A percentile compares a stretch with the other conserved stretches of the same genome.
phyloP scores from a whole-genome alignment of 495 filamentous ascomycete species.

The Penicillium roqueforti region DNA sequence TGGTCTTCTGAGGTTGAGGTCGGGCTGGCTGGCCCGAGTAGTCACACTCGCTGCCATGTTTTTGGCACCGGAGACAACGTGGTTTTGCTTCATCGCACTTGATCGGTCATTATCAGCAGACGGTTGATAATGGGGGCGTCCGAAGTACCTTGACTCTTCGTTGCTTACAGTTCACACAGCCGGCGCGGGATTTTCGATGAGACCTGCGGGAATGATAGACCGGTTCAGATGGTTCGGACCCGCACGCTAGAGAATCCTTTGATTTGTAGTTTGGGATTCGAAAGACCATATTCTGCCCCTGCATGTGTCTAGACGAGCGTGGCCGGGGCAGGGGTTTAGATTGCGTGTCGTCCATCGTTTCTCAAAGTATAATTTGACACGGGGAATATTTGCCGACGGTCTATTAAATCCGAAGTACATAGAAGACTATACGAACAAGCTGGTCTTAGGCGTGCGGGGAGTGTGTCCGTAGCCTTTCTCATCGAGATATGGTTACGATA shows the following conservation, averaged over 20 bases:
- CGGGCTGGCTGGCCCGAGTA: slow-evolving; percentile 21
- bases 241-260: slow-evolving; percentile 1
- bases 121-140: background rate
- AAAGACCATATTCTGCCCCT: slow-evolving; percentile 29
- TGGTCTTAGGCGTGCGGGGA: background rate
- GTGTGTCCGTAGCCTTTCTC: no score
- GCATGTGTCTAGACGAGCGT: slow-evolving; percentile 12
- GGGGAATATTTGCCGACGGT: background rate
- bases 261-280: slow-evolving; percentile 23
- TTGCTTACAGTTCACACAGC: slow-evolving; percentile 47
- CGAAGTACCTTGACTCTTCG: slow-evolving; percentile 44
- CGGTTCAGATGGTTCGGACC: slow-evolving; percentile 7
- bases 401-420: background rate
- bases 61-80: slow-evolving; percentile 39
- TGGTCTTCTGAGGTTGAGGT: background rate
- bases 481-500: background rate
- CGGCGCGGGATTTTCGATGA: slow-evolving; percentile 44
- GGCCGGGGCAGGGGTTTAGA: background rate
- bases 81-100: slow-evolving; percentile 50
- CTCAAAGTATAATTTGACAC: background rate
- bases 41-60: slow-evolving; percentile 38
- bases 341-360: slow-evolving; percentile 5
- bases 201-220: slow-evolving; percentile 32
- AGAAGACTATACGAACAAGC: background rate
- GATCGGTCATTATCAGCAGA: background rate